A percentile compares a stretch with the other conserved stretches of the same genome.
phyloP scores from a whole-genome alignment of 306 rosid genomes.

The Vigna trinervia region DNA sequence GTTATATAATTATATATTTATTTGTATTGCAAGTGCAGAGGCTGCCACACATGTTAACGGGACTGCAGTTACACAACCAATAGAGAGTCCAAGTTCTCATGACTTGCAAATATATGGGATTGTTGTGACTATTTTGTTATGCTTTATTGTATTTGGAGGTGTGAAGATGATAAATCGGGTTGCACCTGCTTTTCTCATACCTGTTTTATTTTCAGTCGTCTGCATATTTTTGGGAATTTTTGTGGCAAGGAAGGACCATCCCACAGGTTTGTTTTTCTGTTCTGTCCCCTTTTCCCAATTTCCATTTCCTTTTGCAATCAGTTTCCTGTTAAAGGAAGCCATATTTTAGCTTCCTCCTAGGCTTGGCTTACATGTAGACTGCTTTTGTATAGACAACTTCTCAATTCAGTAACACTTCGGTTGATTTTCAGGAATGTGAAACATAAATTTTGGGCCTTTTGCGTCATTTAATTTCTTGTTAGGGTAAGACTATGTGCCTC shows the following conservation, averaged over 20 bases:
- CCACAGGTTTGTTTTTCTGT: slow-evolving; percentile 65
- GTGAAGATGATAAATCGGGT: slow-evolving; percentile 98
- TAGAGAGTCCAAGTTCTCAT: slow-evolving; percentile 78
- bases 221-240: slow-evolving; percentile 85
- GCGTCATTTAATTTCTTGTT: slow-evolving; percentile 13
- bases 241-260: slow-evolving; percentile 74
- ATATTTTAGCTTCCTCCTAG: slow-evolving; percentile 34
- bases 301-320: slow-evolving; percentile 20
- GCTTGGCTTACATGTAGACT: slow-evolving; percentile 11
- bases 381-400: slow-evolving; percentile 2
- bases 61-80: slow-evolving; percentile 63
- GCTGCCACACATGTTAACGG: slow-evolving; percentile 79
- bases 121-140: slow-evolving; percentile 86
- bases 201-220: slow-evolving; percentile 82
- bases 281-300: slow-evolving; percentile 14
- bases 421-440: slow-evolving; percentile 33
- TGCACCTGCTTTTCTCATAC: slow-evolving; percentile 96
- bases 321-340: slow-evolving; percentile 7
- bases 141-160: slow-evolving; percentile 99
- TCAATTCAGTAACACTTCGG: slow-evolving; percentile 12
- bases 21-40: slow-evolving; percentile 66
- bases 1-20: slow-evolving; percentile 29
- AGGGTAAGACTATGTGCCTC: not conserved
- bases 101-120: slow-evolving; percentile 97
- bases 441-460: not conserved